Percentiles rank a stretch among this genome's conserved stretches.
phyloP scores from a whole-genome alignment of 345 rosid species.

The Corchorus capsularis region DNA sequence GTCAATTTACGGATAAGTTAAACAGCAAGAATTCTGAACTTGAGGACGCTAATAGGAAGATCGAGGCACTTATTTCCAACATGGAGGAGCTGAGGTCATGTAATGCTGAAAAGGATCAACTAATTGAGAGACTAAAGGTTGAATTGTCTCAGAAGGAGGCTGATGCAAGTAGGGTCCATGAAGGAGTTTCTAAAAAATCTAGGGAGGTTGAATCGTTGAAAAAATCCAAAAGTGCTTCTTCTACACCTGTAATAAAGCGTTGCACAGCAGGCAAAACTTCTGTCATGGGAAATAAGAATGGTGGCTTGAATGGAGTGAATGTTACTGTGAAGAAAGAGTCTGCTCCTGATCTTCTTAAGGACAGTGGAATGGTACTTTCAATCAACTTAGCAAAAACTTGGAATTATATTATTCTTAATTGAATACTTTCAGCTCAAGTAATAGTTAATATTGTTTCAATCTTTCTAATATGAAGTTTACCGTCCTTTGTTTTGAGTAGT shows the following conservation, averaged over 20 bases:
- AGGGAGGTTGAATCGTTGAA: constrained; percentile 49
- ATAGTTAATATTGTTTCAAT: not conserved
- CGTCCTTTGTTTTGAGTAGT: no score
- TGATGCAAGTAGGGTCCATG: constrained; percentile 39
- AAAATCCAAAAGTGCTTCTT: constrained; percentile 38
- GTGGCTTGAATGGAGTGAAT: constrained; percentile 13
- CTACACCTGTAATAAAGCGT: constrained; percentile 48
- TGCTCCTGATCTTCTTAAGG: constrained; percentile 26
- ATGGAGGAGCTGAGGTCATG: constrained; percentile 63
- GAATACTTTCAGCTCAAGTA: no score
- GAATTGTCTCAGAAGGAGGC: constrained; percentile 59
- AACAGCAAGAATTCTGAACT: constrained; percentile 59
- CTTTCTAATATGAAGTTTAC: no score
- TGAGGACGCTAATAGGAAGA: constrained; percentile 51
- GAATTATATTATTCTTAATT: not conserved
- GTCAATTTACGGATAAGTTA: constrained; percentile 47
- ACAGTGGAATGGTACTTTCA: constrained; percentile 53
- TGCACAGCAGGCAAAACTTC: constrained; percentile 39
- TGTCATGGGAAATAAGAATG: constrained; percentile 24
- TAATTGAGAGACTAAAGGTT: constrained; percentile 46
- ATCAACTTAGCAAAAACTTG: not conserved
- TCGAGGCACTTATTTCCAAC: constrained; percentile 52
- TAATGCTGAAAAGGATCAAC: constrained; percentile 60
- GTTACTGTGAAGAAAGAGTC: constrained; percentile 45
- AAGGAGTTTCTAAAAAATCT: constrained; percentile 50